Evolutionary conservation across 441 rosid species (phyloP).

Genomic region (Gossypium davidsonii): DNA sequence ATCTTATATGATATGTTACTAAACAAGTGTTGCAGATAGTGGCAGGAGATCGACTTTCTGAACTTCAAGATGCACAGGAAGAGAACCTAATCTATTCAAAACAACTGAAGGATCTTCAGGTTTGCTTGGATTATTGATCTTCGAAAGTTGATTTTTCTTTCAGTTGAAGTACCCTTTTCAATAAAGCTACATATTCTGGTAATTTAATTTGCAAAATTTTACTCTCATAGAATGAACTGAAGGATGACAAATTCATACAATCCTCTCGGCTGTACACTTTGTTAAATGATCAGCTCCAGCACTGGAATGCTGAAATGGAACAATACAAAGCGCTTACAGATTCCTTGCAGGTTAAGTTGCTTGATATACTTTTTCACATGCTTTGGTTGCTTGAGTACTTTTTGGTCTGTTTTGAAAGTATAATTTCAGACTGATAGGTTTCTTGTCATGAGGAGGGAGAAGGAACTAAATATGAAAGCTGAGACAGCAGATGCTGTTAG

Average conservation of each 20-base stretch:
- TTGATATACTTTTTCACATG: constrained; percentile 15
- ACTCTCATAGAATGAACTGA: constrained; percentile 57
- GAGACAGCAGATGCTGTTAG: constrained; percentile 73
- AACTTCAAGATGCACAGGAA: constrained; percentile 73
- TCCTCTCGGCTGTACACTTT: constrained; percentile 65
- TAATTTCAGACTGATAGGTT: constrained; percentile 75
- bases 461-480: constrained; percentile 57
- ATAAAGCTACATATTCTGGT: constrained; percentile 6
- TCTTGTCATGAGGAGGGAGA: constrained; percentile 67
- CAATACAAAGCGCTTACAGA: constrained; percentile 2
- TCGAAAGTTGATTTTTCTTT: constrained; percentile 10
- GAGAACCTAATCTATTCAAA: constrained; percentile 58
- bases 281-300: constrained; percentile 75
- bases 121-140: constrained; percentile 23
- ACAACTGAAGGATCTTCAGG: constrained; percentile 76
- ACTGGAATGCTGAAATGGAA: constrained; percentile 57
- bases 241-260: constrained; percentile 69
- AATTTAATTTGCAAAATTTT: constrained; percentile 17
- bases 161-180: constrained; percentile 13
- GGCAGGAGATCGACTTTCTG: constrained; percentile 72
- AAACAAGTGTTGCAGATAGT: constrained; percentile 51
- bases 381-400: constrained; percentile 16
- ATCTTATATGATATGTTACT: constrained; percentile 20
- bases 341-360: constrained; percentile 10
- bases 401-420: constrained; percentile 25